Percentiles rank a stretch among this genome's conserved stretches.
Conservation (phyloP, 306 rosid genomes). For the Cotoneaster glaucophyllus region DNA sequence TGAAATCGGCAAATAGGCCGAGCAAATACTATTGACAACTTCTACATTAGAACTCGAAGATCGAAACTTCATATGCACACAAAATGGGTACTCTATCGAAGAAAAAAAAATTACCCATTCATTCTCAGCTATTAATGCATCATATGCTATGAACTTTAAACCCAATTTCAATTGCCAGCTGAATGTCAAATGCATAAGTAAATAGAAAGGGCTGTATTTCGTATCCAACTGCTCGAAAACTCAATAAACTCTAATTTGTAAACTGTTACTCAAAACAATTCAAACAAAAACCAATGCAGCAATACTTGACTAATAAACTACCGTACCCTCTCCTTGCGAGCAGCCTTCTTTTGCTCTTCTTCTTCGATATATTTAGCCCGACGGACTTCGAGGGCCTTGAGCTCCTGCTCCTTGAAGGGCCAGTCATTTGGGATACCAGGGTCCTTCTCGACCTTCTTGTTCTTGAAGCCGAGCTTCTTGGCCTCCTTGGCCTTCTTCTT, state of each 20-base stretch:
- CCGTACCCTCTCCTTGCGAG: constrained; percentile 85
- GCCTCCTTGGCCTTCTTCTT: constrained; percentile 88
- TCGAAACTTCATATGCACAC: no score
- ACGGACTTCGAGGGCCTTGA: constrained; percentile 79
- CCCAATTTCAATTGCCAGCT: not conserved
- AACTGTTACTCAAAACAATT: not conserved
- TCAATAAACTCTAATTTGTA: not conserved
- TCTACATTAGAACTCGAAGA: not conserved
- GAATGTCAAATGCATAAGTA: not conserved
- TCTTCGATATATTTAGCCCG: constrained; percentile 66
- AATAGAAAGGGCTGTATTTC: no score
- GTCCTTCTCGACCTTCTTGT: constrained; percentile 85
- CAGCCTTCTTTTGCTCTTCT: constrained; percentile 78
- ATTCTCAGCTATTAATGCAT: not conserved
- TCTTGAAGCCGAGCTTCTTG: constrained; percentile 53
- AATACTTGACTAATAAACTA: not conserved
- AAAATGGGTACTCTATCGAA: not conserved
- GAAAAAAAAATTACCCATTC: not conserved
- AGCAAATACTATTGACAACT: not conserved
- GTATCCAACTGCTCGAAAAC: not conserved
- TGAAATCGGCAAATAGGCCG: not conserved
- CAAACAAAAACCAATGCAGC: not conserved
- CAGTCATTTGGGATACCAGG: constrained; percentile 98
- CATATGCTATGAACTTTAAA: not conserved
- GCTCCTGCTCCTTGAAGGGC: constrained; percentile 98